A percentile compares a stretch with the other conserved stretches of the same genome.
Conservation (phyloP, 768 basidiomycete genomes). For the Paxillus ammoniavirescens region DNA sequence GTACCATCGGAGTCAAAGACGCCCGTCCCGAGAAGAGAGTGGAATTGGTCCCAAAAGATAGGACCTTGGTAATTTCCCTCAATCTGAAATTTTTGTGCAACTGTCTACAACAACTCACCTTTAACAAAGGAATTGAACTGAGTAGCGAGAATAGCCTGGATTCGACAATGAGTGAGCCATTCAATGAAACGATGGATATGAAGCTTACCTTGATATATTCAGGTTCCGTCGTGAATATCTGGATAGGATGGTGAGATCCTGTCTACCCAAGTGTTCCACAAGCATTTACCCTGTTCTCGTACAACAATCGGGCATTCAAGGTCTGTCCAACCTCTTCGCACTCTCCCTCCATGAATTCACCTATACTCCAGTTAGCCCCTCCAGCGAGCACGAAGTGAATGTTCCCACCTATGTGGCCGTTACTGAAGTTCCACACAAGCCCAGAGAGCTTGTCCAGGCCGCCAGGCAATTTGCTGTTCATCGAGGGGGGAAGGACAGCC, state of each 20-base stretch:
- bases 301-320: slow-evolving; percentile 17
- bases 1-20: slow-evolving; percentile 43
- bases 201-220: slow-evolving; percentile 37
- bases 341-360: slow-evolving; percentile 10
- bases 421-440: slow-evolving; percentile 37
- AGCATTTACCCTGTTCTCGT: slow-evolving; percentile 25
- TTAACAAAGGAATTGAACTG: slow-evolving; percentile 37
- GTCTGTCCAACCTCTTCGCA: slow-evolving; percentile 24
- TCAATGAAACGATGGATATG: neutral
- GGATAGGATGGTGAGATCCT: neutral
- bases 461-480: slow-evolving; percentile 39
- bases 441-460: slow-evolving; percentile 45
- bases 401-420: slow-evolving; percentile 48
- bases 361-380: slow-evolving; percentile 6
- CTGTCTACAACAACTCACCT: slow-evolving; percentile 18
- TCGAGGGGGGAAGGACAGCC: slow-evolving; percentile 43
- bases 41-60: slow-evolving; percentile 22
- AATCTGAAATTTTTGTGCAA: slow-evolving; percentile 4
- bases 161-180: neutral
- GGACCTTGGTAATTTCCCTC: slow-evolving; percentile 15
- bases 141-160: slow-evolving; percentile 36
- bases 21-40: slow-evolving; percentile 34
- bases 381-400: neutral
- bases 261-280: neutral
- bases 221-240: slow-evolving; percentile 40